phyloP scores from a whole-genome alignment of 306 rosid species.

The Dryas alaskensis region DNA sequence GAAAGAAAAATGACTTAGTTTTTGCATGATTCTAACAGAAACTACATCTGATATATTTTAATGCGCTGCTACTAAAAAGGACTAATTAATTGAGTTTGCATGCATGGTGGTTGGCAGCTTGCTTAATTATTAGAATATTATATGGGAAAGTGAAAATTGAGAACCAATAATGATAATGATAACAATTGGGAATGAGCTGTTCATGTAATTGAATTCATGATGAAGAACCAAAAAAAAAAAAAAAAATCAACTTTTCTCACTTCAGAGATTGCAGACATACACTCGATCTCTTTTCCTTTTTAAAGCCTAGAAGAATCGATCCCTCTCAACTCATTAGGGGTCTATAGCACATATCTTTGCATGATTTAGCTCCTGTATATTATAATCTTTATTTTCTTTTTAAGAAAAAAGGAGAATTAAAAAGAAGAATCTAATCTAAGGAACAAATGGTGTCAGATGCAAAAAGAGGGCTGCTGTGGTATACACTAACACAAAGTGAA shows the following conservation, averaged over 20 bases:
- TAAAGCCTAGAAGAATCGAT: constrained; percentile 10
- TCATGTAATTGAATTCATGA: constrained; percentile 11
- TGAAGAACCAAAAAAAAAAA: constrained; percentile 9
- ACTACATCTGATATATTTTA: too few relatives aligned
- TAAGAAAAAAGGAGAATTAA: background rate
- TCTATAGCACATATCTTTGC: background rate
- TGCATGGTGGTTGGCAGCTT: constrained; percentile 18
- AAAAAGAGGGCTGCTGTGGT: constrained; percentile 18
- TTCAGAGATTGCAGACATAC: background rate
- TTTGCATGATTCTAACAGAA: too few relatives aligned
- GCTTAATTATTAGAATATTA: background rate
- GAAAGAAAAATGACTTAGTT: too few relatives aligned
- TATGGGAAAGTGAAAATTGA: background rate
- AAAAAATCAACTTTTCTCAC: background rate
- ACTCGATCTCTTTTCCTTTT: constrained; percentile 1
- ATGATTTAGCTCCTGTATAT: background rate
- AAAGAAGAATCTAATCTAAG: constrained; percentile 23
- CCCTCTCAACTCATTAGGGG: too few relatives aligned
- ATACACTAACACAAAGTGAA: constrained; percentile 7
- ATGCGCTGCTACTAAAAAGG: background rate
- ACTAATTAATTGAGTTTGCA: background rate
- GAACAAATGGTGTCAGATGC: constrained; percentile 26
- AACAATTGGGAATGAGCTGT: constrained; percentile 40
- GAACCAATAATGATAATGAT: constrained; percentile 15
- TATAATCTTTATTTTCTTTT: background rate